A percentile compares a stretch with the other conserved stretches of the same genome.
phyloP scores from a whole-genome alignment of 495 filamentous ascomycete species.

The Elasticomyces elasticus region DNA sequence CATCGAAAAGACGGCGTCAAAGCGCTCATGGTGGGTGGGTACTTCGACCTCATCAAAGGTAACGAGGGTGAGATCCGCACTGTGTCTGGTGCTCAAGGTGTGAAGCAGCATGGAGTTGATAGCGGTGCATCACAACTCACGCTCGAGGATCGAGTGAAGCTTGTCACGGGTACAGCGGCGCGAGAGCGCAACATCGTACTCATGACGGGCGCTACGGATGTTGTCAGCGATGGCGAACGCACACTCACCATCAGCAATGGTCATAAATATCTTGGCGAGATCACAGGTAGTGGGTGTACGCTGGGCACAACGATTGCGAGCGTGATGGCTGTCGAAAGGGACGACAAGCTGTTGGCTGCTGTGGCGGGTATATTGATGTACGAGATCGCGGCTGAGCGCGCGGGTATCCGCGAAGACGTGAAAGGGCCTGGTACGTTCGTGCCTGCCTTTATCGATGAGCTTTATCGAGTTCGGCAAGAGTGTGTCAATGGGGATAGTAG shows the following conservation, averaged over 20 bases:
- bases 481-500: conserved; percentile 41
- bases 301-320: conserved; percentile 74
- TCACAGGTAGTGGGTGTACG: conserved; percentile 83
- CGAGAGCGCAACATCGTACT: conserved; percentile 68
- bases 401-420: conserved; percentile 51
- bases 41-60: conserved; percentile 84
- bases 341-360: conserved; percentile 57
- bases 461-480: conserved; percentile 33
- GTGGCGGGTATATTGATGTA: conserved; percentile 66
- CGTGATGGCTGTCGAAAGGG: conserved; percentile 50
- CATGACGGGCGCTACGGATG: conserved; percentile 73
- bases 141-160: conserved; percentile 42
- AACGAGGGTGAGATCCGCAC: conserved; percentile 84
- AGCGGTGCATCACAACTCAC: conserved; percentile 51
- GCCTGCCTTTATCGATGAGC: conserved; percentile 71
- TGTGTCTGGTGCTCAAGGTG: conserved; percentile 43
- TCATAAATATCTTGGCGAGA: conserved; percentile 61
- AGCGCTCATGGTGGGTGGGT: conserved; percentile 60
- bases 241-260: conserved; percentile 67
- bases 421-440: conserved; percentile 82
- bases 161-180: conserved; percentile 56
- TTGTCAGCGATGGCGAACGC: conserved; percentile 61
- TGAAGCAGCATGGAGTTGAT: conserved; percentile 75
- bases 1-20: conserved; percentile 61
- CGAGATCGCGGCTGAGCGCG: conserved; percentile 76